These are phyloP conservation scores for Cercospora janseana DNA, from an alignment of 2,329 filamentous ascomycete species.

Conservation along the genomic window DNA sequence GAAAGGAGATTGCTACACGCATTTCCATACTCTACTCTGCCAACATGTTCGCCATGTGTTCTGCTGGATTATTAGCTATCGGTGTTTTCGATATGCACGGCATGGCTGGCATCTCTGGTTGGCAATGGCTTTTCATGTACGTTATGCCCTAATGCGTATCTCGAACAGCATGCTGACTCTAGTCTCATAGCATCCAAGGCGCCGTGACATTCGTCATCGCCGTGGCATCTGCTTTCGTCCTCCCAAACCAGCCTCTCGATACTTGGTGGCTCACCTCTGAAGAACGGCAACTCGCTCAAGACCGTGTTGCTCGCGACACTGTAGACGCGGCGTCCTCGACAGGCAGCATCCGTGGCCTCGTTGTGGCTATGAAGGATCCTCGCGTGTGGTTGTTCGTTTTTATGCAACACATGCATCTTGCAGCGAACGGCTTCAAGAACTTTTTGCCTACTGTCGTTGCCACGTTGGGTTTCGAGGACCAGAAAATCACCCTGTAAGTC, in stretches of 20 bases:
- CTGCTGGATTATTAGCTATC: conserved; percentile 24
- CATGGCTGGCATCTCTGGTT: conserved; percentile 35
- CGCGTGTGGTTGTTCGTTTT: conserved; percentile 5
- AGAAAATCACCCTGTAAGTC: conserved; percentile 7
- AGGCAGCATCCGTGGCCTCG: not conserved
- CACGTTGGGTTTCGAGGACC: conserved; percentile 40
- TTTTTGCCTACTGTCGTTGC: conserved; percentile 41
- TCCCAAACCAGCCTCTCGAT: conserved; percentile 5
- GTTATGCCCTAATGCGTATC: not conserved
- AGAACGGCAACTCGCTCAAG: conserved; percentile 5
- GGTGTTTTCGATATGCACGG: conserved; percentile 34
- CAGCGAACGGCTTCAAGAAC: conserved; percentile 26
- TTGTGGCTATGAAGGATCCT: conserved; percentile 3
- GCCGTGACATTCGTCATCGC: conserved; percentile 4
- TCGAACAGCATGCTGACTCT: not conserved
- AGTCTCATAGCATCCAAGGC: conserved; percentile 30
- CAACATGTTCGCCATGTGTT: conserved; percentile 37
- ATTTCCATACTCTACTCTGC: conserved; percentile 41
- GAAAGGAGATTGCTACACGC: conserved; percentile 41
- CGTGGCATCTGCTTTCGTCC: not conserved
- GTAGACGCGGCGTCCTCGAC: conserved; percentile 7
- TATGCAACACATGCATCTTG: conserved; percentile 13
- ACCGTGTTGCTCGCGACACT: conserved; percentile 2
- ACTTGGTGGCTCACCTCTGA: conserved; percentile 9
- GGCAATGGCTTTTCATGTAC: conserved; percentile 28